Evolutionary conservation across 1,284 basidiomycete genomes (phyloP).

Genomic region (Omphalotus olearius): DNA sequence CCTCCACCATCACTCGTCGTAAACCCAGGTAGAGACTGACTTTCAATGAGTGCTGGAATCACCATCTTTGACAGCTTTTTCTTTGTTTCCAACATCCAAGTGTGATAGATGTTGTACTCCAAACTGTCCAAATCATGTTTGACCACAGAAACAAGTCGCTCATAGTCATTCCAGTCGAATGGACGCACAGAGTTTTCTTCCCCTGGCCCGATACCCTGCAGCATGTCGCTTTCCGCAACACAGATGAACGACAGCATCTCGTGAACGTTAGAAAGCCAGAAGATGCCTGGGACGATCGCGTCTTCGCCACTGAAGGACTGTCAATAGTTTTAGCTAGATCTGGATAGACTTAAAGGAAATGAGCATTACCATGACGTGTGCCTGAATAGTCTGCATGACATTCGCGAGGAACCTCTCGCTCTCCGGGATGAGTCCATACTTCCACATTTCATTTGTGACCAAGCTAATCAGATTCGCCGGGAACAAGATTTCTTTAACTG

Average conservation of each 20-base stretch:
- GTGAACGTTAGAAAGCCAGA: constrained; percentile 99
- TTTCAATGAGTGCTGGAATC: constrained; percentile 96
- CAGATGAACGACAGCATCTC: constrained; percentile 99
- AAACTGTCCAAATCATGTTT: constrained; percentile 98
- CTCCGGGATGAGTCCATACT: constrained; percentile 94
- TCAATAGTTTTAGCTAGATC: neutral
- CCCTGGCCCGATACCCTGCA: constrained; percentile 96
- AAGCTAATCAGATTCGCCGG: constrained; percentile 98
- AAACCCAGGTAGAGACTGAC: constrained; percentile 96
- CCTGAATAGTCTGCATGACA: constrained; percentile 98
- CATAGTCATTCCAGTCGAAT: constrained; percentile 98
- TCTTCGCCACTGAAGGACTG: constrained; percentile 93
- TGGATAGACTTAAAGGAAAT: neutral
- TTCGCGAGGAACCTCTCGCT: constrained; percentile 98
- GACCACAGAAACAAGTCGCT: constrained; percentile 93
- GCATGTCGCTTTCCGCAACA: constrained; percentile 97
- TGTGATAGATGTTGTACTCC: constrained; percentile 99
- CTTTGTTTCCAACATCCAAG: constrained; percentile 99
- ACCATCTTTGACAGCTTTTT: constrained; percentile 98
- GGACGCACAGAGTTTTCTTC: constrained; percentile 88
- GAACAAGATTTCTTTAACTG: constrained; percentile 97
- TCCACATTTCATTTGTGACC: constrained; percentile 99
- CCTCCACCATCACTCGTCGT: constrained; percentile 93
- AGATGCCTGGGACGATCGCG: constrained; percentile 93
- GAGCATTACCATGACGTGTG: constrained; percentile 89